Evolutionary conservation across 306 rosid genomes (phyloP).

Genomic region (Sicyos baderoa): DNA sequence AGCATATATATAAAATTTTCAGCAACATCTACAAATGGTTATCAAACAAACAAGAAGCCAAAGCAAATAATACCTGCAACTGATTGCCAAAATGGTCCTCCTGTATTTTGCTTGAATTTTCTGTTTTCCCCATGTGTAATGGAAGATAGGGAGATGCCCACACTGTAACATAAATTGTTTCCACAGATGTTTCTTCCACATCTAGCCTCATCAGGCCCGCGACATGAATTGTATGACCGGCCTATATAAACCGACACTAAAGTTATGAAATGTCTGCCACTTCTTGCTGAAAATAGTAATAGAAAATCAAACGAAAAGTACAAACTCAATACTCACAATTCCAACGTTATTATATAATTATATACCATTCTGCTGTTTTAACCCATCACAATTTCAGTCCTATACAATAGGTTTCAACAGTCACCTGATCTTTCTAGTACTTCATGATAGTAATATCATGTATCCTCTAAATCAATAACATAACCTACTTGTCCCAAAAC

Average conservation of each 20-base stretch:
- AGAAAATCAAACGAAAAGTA: not conserved
- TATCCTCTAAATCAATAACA: not conserved
- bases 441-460: not conserved
- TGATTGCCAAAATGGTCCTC: constrained; percentile 80
- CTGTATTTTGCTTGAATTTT: constrained; percentile 51
- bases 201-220: constrained; percentile 94
- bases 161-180: constrained; percentile 63
- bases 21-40: not conserved
- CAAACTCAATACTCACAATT: not conserved
- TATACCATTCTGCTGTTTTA: not conserved
- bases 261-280: not conserved
- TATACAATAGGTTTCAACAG: not conserved
- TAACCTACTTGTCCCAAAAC: not conserved
- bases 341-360: not conserved
- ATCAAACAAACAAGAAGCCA: not conserved
- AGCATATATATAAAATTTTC: not conserved
- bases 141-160: constrained; percentile 94
- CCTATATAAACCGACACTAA: constrained; percentile 36
- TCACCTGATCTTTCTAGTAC: not conserved
- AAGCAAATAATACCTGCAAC: constrained; percentile 53
- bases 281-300: not conserved
- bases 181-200: constrained; percentile 56
- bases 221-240: constrained; percentile 71
- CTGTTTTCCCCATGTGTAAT: constrained; percentile 83
- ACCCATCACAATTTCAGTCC: not conserved